phyloP scores from a whole-genome alignment of 331 rosid genomes.

The Prunus yedoensis region DNA sequence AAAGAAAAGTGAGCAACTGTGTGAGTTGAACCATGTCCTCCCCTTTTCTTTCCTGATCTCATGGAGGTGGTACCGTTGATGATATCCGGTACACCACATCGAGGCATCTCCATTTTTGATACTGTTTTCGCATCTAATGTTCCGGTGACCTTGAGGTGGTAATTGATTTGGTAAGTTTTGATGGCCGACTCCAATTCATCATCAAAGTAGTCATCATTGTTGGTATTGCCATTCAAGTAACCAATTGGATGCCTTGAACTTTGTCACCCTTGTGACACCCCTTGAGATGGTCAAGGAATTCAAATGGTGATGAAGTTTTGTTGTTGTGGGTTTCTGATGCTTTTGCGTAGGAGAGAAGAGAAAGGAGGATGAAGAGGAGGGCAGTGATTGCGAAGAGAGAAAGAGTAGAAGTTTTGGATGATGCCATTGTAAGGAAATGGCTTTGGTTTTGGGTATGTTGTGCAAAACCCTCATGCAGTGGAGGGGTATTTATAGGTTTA shows the following conservation, averaged over 20 bases:
- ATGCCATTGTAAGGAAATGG: constrained; percentile 7
- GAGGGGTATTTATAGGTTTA: neutral
- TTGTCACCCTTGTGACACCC: constrained; percentile 26
- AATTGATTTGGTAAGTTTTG: constrained; percentile 26
- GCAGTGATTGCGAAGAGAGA: neutral
- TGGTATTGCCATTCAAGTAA: constrained; percentile 20
- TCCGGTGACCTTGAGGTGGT: constrained; percentile 29
- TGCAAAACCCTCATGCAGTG: neutral
- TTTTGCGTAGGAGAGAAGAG: neutral
- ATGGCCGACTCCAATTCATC: constrained; percentile 25
- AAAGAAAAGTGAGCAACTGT: constrained; percentile 26
- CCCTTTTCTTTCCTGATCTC: neutral
- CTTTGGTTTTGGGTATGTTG: neutral
- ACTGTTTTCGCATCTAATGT: neutral
- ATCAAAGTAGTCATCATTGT: constrained; percentile 20
- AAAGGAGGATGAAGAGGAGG: neutral
- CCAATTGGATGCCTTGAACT: constrained; percentile 27
- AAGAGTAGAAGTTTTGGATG: neutral
- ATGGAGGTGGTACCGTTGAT: constrained; percentile 27
- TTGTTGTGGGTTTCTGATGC: neutral
- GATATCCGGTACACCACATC: constrained; percentile 41
- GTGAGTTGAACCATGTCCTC: neutral
- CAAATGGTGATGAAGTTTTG: neutral
- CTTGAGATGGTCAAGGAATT: constrained; percentile 28
- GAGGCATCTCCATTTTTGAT: constrained; percentile 21